phyloP scores from a whole-genome alignment of 169 alveolate genomes.

The Cyclospora cayetanensis region DNA sequence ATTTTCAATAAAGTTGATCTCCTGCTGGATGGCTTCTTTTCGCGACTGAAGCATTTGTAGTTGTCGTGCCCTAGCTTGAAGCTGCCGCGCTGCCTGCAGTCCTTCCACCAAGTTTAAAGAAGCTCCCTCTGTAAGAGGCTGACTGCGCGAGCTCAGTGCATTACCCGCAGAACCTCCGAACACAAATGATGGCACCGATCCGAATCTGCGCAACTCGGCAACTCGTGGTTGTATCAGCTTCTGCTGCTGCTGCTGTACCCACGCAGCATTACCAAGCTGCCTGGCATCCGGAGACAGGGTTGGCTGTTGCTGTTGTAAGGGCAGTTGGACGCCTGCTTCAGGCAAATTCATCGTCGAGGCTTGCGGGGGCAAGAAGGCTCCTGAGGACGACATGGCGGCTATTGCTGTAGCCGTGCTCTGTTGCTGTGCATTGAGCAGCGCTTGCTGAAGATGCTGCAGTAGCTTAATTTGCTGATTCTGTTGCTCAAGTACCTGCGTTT shows the following conservation, averaged over 20 bases:
- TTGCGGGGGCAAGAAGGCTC: background rate
- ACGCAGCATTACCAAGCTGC: background rate
- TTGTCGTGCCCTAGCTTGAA: background rate
- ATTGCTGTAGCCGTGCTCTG: background rate
- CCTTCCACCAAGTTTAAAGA: background rate
- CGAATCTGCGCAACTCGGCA: background rate
- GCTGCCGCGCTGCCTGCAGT: background rate
- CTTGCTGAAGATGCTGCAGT: constrained; percentile 14
- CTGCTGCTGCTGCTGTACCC: constrained; percentile 23
- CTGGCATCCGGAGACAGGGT: background rate
- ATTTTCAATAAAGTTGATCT: background rate
- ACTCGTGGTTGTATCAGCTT: background rate
- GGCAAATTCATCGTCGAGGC: background rate
- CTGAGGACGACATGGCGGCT: background rate
- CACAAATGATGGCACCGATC: background rate
- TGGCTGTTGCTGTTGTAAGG: background rate
- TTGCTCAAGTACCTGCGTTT: background rate
- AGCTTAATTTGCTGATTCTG: background rate
- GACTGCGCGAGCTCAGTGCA: background rate
- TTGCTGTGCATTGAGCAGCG: background rate
- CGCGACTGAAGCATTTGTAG: background rate
- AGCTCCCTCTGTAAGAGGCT: background rate
- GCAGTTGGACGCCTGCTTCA: background rate
- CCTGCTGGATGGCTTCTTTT: background rate
- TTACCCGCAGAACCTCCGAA: background rate